These are phyloP conservation scores for Myxozyma sirexii DNA, from an alignment of 805 yeast species.

Conservation along the genomic window DNA sequence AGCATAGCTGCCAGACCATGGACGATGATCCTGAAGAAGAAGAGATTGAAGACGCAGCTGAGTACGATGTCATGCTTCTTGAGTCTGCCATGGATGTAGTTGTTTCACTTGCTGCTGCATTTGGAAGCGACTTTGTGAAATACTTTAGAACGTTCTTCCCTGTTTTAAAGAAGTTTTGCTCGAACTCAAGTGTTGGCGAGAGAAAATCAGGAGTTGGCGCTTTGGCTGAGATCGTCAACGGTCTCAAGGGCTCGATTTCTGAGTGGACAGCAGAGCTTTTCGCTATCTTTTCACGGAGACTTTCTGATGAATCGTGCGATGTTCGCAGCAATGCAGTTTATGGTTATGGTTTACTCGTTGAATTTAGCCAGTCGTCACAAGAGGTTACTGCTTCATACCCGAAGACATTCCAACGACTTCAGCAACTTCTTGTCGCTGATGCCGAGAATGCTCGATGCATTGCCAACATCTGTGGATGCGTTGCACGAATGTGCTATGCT, in stretches of 20 bases:
- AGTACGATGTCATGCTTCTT: constrained; percentile 63
- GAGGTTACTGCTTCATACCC: constrained; percentile 68
- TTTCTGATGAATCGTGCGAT: constrained; percentile 70
- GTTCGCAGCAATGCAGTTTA: constrained; percentile 95
- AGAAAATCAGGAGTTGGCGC: constrained; percentile 87
- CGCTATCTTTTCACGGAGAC: constrained; percentile 66
- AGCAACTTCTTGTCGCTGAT: constrained; percentile 75
- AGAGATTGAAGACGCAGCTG: constrained; percentile 39
- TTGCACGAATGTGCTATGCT: constrained; percentile 83
- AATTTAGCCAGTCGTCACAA: constrained; percentile 52
- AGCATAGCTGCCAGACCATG: constrained; percentile 80
- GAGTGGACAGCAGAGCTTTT: constrained; percentile 72
- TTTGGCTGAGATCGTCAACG: constrained; percentile 82
- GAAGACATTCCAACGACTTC: constrained; percentile 65
- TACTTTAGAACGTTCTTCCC: constrained; percentile 74
- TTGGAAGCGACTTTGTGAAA: constrained; percentile 75
- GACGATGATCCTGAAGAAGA: constrained; percentile 59
- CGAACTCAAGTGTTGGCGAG: constrained; percentile 67
- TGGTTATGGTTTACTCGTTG: constrained; percentile 82
- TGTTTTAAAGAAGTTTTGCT: constrained; percentile 57
- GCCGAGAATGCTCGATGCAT: constrained; percentile 55
- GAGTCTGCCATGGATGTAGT: constrained; percentile 87
- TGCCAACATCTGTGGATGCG: constrained; percentile 97
- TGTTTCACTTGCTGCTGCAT: constrained; percentile 71
- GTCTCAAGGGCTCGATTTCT: constrained; percentile 62